Base-by-base conservation (phyloP, 2,329 filamentous ascomycete genomes). In the Incumbomyces lentus region DNA sequence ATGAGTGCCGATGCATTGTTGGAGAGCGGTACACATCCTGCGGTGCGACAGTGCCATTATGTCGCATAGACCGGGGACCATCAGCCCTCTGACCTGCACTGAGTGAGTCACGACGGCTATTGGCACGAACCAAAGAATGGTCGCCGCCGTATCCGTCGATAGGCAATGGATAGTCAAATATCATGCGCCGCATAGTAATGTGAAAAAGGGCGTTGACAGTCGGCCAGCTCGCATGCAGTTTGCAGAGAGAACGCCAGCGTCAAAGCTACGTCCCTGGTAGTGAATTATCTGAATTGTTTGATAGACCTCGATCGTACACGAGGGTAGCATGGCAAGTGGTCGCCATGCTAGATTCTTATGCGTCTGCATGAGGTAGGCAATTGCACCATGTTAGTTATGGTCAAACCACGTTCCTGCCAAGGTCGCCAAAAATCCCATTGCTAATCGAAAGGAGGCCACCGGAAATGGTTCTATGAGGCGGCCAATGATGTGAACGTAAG, bases 311-410 rank as follows among this genome's bases (percentile, higher is more conserved):
- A 33, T 17, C n/a, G 12, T 10, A 32, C 6, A 33, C 12, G 14
- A 42, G 40, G 22, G 22, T 8, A 26, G 22, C 22, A 17, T 6
- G 33, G 16, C 36, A 22, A 17, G 29, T 17, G 30, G 11, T 29
- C 29, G 18, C 40, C 33, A 4, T 40, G 40, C 40, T 16, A 19
- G 30, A 16, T 33, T 42, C 40, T 42, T 42, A 42, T 32, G 40
- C 30, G 18, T 42, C 17, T 42, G 11, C 12, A 33, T 32, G 40
- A n/a, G n/a, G 17, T 42, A 42, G 40, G 30, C 40, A 42, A 14
- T 32, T n/a, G 8, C 12, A 8, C 22, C 22, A 42, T 13, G 29
- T 16, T 29, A 14, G 18, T 4, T 16, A 32, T 42, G 29, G 10
- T n/a, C 12, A 29, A 14, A 18, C 17, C 38, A 29, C 10, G 6